Evolutionary conservation across 2,329 filamentous ascomycete species (phyloP), one percentile per base, ranked within the genome.

Genomic region (Dactylellina sp.): DNA sequence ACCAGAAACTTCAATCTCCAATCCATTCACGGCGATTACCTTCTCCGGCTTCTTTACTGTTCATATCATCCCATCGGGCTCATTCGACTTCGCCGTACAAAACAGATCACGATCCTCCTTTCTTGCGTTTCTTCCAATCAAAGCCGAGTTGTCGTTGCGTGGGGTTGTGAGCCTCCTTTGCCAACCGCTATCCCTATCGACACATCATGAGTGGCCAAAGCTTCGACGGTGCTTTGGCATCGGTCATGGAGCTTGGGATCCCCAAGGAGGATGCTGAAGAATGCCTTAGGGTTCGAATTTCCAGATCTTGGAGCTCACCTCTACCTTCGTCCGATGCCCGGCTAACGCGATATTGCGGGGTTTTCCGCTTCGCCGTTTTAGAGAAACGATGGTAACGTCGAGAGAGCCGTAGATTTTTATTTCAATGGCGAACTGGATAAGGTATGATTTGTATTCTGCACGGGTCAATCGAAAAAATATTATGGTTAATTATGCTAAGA

Each of bases 321-420:
- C 2, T 37, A 20, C 6, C 18, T n/a, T 24, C 22, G 28, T 55
- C 24, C 14, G 25, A 35, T 24, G 55, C 14, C 39, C 57, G 35
- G 61, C 70, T 74, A 74, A 74, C 39, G 39, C 42, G 46, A 42
- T 28, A 60, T 62, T 74, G 61, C 70, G 70, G 70, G 70, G 70
- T 74, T 24, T 32, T 28, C 50, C 40, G 28, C 22, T 47, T 24
- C 53, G n/a, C n/a, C 22, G 4, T 11, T 35, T 12, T 62, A 74
- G 70, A 62, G 44, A 56, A 74, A 71, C 60, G 70, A 75, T 37
- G 75, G 76, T 28, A 59, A 78, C 46, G 65, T 77, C 32, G 75
- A 76, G 57, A 71, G 68, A 50, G 78, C 78, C 7, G 76, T 76
- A 18, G 76, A 79, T 25, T 78, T 77, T 60, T 79, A 63, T 56